Conservation (phyloP, 768 basidiomycete species). For the Termitomyces sp. region DNA sequence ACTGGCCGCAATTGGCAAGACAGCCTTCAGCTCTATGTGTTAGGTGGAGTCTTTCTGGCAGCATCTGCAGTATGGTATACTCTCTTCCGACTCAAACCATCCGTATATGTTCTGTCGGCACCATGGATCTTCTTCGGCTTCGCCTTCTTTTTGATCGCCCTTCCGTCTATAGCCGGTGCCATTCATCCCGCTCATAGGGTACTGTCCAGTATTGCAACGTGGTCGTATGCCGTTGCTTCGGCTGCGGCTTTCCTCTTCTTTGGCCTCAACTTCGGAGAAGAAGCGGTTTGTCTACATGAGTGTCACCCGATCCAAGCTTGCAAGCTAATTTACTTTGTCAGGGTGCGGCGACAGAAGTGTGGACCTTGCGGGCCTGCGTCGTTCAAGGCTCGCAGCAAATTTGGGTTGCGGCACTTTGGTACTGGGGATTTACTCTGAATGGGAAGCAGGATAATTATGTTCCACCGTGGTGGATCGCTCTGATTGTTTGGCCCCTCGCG, state of each 20-base stretch:
- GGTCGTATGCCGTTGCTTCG: conserved; percentile 90
- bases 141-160: conserved; percentile 87
- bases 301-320: neutral
- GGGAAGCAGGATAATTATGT: conserved; percentile 41
- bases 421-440: conserved; percentile 86
- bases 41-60: conserved; percentile 84
- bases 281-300: conserved; percentile 56
- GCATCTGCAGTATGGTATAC: conserved; percentile 87
- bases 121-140: conserved; percentile 92
- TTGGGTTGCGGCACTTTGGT: conserved; percentile 95
- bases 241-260: conserved; percentile 92
- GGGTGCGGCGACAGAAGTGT: conserved; percentile 93
- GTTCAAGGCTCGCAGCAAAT: conserved; percentile 95
- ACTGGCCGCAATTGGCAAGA: conserved; percentile 83
- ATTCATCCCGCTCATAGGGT: conserved; percentile 59
- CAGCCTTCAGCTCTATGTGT: conserved; percentile 79
- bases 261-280: conserved; percentile 95
- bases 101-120: conserved; percentile 76
- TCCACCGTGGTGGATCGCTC: conserved; percentile 82
- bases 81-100: conserved; percentile 83
- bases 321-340: conserved; percentile 20
- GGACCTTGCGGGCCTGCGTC: conserved; percentile 86
- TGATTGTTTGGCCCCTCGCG: conserved; percentile 78
- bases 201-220: conserved; percentile 75
- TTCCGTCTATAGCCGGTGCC: conserved; percentile 67